Conservation (phyloP, 2,329 filamentous ascomycete genomes). For the Clonostachys sp. region DNA sequence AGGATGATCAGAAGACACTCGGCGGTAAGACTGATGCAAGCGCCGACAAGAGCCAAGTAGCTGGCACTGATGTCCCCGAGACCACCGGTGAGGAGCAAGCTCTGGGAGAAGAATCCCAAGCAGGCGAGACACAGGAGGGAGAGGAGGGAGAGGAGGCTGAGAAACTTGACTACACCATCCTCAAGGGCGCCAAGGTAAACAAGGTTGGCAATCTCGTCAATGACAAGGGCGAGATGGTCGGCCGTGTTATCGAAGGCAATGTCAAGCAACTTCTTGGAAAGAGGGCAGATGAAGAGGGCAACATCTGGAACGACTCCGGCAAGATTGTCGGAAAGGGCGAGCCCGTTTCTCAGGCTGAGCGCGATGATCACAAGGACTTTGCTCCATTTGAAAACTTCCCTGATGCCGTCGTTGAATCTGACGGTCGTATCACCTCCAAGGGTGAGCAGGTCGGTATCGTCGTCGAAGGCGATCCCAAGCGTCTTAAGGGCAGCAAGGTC, state of each 20-base stretch:
- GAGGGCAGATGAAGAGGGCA: conserved; percentile 60
- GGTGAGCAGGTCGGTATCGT: conserved; percentile 56
- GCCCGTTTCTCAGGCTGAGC: conserved; percentile 47
- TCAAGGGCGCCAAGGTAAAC: conserved; percentile 51
- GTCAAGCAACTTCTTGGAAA: conserved; percentile 59
- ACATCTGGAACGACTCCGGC: conserved; percentile 68
- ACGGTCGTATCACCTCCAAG: conserved; percentile 47
- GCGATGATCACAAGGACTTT: conserved; percentile 32
- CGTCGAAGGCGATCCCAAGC: conserved; percentile 59
- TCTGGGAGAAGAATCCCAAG: no score
- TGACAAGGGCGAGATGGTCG: conserved; percentile 48
- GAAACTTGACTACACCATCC: conserved; percentile 37
- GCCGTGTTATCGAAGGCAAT: conserved; percentile 60
- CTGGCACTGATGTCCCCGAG: no score
- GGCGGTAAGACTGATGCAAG: no score
- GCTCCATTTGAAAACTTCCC: conserved; percentile 56
- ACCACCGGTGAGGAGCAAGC: no score
- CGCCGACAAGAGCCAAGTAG: no score
- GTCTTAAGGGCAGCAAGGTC: conserved; percentile 59
- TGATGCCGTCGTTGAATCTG: conserved; percentile 44
- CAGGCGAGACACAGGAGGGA: no score
- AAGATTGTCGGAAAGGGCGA: conserved; percentile 65
- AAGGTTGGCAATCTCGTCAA: conserved; percentile 55
- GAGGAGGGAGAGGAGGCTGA: conserved; percentile 9
- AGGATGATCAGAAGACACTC: no score